Base-by-base conservation (phyloP, 2,329 filamentous ascomycete genomes). In the Cercospora berteroae region DNA sequence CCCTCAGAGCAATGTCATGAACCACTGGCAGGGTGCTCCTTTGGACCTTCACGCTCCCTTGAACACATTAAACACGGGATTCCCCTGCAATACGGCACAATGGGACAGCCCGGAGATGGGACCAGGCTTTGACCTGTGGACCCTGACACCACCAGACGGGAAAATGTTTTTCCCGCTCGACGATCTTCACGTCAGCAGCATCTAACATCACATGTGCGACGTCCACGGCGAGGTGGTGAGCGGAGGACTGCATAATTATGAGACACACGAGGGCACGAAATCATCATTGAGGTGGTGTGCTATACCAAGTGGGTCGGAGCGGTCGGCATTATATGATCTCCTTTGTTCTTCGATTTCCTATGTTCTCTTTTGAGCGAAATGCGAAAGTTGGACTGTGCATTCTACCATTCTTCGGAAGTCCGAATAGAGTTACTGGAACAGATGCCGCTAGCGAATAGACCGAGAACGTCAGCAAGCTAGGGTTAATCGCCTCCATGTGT, bases 151-250 rank as follows among this genome's bases (percentile, higher is more conserved):
- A 25, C 33, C 61, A 36, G 61, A 64, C 12, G 61, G 50, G 12
- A 27, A 57, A 33, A 52, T 64, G 25, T 64, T 64, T 52, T 64
- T 64, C 36, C 61, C 50, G 16, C 50, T 64, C 25, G 61, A 64
- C 36, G 61, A 64, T 39, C 20, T 64, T 39, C 33, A 64, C 36
- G 36, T 42, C 25, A 33, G 23, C 36, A 42, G 50, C 39, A 20
- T 64, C 10, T 55, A 20, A 56, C 3, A n/a, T 39, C 39, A 50
- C 48, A 16, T 48, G 18, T 33, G 18, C 16, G 42, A 44, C 16
- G 16, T 56, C 2, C 31, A 36, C 18, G 55, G 25, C n/a, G 31
- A 36, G 55, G 3, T 23, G 31, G 8, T 31, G 55, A 33, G 16
- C n/a, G 29, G 27, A 31, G 12, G 27, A 36, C 55, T 58, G 55